Conservation (phyloP, 345 rosid genomes). For the Lepidium didymum region DNA sequence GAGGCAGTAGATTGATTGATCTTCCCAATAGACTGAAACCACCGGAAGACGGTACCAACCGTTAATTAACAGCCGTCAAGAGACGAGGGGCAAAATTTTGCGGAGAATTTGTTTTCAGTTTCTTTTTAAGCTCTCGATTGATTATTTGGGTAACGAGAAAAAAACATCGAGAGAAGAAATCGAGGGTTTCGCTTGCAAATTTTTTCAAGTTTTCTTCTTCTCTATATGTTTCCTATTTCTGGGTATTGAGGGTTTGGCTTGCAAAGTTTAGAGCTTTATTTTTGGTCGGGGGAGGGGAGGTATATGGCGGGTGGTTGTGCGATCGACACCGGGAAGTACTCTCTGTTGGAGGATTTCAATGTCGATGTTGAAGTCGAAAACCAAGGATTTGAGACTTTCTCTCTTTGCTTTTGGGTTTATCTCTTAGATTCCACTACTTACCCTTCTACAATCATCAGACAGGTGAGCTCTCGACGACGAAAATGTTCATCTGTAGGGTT, state of each 20-base stretch:
- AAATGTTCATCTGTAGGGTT: neutral
- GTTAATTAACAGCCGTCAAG: conserved; percentile 54
- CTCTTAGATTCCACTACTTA: conserved; percentile 44
- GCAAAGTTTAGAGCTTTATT: conserved; percentile 4
- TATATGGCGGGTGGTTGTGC: conserved; percentile 36
- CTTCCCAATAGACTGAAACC: conserved; percentile 6
- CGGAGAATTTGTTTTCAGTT: neutral
- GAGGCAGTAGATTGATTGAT: conserved; percentile 8
- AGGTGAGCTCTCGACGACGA: conserved; percentile 29
- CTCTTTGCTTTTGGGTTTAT: conserved; percentile 64
- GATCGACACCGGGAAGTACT: conserved; percentile 33
- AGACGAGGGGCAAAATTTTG: neutral
- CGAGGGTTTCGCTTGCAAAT: neutral
- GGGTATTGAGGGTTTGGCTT: conserved; percentile 18
- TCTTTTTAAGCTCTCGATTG: conserved; percentile 6
- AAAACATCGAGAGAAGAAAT: neutral
- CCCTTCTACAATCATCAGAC: conserved; percentile 49
- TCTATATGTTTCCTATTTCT: neutral
- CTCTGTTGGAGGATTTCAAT: conserved; percentile 41
- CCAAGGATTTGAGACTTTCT: conserved; percentile 34
- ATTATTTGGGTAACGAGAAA: conserved; percentile 22
- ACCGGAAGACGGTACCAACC: conserved; percentile 43
- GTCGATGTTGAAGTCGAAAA: conserved; percentile 36
- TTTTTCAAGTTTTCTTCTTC: neutral
- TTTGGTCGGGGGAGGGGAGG: neutral